Percentiles rank a stretch among this genome's conserved stretches.
These are phyloP conservation scores for Epichloe elymi DNA, from an alignment of 2,329 filamentous ascomycete species.

Conservation along the genomic window DNA sequence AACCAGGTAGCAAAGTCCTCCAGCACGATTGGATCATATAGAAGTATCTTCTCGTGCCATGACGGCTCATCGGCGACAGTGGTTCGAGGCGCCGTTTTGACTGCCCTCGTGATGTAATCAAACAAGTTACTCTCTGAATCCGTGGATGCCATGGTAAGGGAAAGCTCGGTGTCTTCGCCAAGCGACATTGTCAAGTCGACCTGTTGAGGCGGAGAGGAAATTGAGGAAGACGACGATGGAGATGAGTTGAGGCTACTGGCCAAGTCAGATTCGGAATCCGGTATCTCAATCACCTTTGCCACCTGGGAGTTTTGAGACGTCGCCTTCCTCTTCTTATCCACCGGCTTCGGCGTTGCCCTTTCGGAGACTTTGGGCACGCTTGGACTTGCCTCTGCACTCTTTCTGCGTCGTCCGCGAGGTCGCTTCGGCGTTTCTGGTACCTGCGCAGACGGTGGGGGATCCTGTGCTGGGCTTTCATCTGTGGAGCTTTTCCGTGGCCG, in stretches of 20 bases:
- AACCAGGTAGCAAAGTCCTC: constrained; percentile 79
- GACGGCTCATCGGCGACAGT: constrained; percentile 40
- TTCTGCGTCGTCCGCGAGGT: constrained; percentile 29
- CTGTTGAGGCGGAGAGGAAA: constrained; percentile 30
- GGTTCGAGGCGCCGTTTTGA: constrained; percentile 36
- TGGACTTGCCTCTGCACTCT: constrained; percentile 12
- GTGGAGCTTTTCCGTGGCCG: constrained; percentile 20
- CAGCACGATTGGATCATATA: constrained; percentile 82
- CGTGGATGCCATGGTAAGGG: constrained; percentile 25
- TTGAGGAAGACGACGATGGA: constrained; percentile 21
- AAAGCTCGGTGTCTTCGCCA: constrained; percentile 32
- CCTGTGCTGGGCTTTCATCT: constrained; percentile 13
- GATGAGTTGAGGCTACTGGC: constrained; percentile 16
- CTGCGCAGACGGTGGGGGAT: constrained; percentile 24
- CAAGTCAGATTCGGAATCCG: constrained; percentile 35
- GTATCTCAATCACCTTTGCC: constrained; percentile 29
- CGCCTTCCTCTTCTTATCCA: background rate
- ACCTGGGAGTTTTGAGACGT: constrained; percentile 7
- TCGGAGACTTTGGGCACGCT: constrained; percentile 4
- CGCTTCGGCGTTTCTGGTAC: constrained; percentile 21
- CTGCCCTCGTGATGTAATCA: constrained; percentile 38
- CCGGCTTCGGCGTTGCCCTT: background rate
- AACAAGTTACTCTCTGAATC: constrained; percentile 34
- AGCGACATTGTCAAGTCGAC: constrained; percentile 31
- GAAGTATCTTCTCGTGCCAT: constrained; percentile 86